Evolutionary conservation across 2,329 filamentous ascomycete genomes (phyloP), one percentile per base, ranked within the genome.

Genomic region (Microdochium bolleyi): DNA sequence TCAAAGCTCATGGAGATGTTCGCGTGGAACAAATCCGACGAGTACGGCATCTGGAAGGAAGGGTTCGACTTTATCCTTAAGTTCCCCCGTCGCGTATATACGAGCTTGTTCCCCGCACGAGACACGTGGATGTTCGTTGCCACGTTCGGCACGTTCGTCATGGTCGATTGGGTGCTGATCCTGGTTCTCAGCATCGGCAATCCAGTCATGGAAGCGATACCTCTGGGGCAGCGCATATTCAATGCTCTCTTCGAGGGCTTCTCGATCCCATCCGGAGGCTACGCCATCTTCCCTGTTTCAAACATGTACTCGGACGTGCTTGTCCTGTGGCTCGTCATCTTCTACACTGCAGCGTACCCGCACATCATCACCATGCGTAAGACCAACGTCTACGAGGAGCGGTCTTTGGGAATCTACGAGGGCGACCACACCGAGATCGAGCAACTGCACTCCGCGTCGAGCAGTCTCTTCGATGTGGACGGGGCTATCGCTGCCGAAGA

Each of bases 371-470:
- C 79, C 1, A 80, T 85, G 68, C 78, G 85, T 25, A 82, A 84
- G 62, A 85, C 84, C 38, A 88, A 88, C 61, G 80, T 87, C 27
- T 89, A 89, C 61, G 85, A 88, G 62, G 84, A 89, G 60, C 74
- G 82, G 7, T 84, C 80, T 0, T 70, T 88, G 1, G 84, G 84
- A 0, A 78, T 85, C 30, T 81, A 83, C 54, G 67, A 64, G 49
- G 61, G 64, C 46, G 63, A 67, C 48, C 55, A 60, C 9, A 21
- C 58, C 3, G 54, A 55, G 25, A 57, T 57, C 24, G 60, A 61
- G 22, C 58, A 62, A 38, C 60, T 61, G n/a, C 57, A 58, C 34
- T 60, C 58, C 1, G 56, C 56, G 48, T 57, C 51, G 50, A 58
- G 55, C 24, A 61, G 58, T 48, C 3, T 60, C 25, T 57, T 67